Conservation (phyloP, 495 filamentous ascomycete genomes). For the Neurospora terricola region DNA sequence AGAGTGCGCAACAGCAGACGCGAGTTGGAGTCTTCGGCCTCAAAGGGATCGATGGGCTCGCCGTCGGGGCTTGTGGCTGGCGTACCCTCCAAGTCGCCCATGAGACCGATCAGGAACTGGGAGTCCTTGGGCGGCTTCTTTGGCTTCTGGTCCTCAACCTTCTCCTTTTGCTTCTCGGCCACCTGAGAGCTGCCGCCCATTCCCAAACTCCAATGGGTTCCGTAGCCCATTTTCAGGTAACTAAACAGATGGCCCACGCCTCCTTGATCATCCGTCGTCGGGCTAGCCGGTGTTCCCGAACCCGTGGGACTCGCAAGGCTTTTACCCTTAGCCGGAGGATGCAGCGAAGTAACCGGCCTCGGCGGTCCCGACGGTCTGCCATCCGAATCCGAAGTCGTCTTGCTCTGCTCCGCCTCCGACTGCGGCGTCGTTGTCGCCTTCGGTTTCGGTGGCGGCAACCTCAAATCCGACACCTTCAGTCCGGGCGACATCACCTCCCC, state of each 20-base stretch:
- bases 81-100: conserved; percentile 45
- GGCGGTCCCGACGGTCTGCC: not conserved
- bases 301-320: not conserved
- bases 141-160: not conserved
- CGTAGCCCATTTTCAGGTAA: conserved; percentile 48
- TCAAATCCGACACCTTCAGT: not conserved
- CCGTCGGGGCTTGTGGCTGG: conserved; percentile 10
- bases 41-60: conserved; percentile 8
- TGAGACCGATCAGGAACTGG: conserved; percentile 62
- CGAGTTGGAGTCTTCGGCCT: conserved; percentile 25
- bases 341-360: not conserved
- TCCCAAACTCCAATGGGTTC: conserved; percentile 40
- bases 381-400: not conserved
- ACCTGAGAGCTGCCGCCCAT: conserved; percentile 12
- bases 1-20: conserved; percentile 37
- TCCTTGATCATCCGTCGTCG: conserved; percentile 3
- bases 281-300: not conserved
- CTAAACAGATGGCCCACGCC: conserved; percentile 35
- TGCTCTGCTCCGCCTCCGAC: not conserved
- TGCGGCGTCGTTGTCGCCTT: not conserved
- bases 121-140: conserved; percentile 27
- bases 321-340: not conserved
- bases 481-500: not conserved
- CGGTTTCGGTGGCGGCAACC: not conserved
- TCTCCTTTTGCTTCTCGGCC: conserved; percentile 3